Conservation (phyloP, 192 early-diverging fungal species). For the Spizellomyces sp. region DNA sequence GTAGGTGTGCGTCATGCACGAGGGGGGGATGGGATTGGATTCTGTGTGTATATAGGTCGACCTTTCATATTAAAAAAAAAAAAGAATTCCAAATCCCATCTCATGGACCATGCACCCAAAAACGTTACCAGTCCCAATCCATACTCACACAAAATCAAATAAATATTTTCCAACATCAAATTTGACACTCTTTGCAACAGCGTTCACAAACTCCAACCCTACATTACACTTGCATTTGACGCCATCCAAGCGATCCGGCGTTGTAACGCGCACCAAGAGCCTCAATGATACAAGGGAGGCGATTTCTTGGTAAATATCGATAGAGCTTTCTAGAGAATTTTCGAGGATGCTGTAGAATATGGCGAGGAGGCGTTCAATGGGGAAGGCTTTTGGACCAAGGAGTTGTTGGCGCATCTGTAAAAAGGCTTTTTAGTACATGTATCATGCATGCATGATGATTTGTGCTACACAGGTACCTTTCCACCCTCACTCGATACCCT, state of each 20-base stretch:
- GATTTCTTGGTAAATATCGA: slow-evolving; percentile 79
- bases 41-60: too few relatives aligned
- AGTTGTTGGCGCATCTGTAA: slow-evolving; percentile 75
- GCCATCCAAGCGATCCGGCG: slow-evolving; percentile 76
- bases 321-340: slow-evolving; percentile 68
- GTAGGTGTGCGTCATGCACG: too few relatives aligned
- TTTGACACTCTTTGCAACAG: slow-evolving; percentile 71
- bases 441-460: neutral
- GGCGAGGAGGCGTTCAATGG: slow-evolving; percentile 94
- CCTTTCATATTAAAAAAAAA: too few relatives aligned
- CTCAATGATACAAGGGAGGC: slow-evolving; percentile 79
- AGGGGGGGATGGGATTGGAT: too few relatives aligned
- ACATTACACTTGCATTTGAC: slow-evolving; percentile 90
- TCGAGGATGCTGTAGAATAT: slow-evolving; percentile 82
- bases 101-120: neutral
- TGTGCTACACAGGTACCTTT: slow-evolving; percentile 8
- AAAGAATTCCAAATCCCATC: neutral
- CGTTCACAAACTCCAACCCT: slow-evolving; percentile 74
- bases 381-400: slow-evolving; percentile 89
- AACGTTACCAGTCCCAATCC: neutral
- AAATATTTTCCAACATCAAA: slow-evolving; percentile 85
- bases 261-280: slow-evolving; percentile 71
- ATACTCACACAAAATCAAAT: slow-evolving; percentile 40
- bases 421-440: neutral
- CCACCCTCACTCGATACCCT: slow-evolving; percentile 27